Base-by-base conservation (phyloP, 2,329 filamentous ascomycete genomes). In the Chaetomium sp. region DNA sequence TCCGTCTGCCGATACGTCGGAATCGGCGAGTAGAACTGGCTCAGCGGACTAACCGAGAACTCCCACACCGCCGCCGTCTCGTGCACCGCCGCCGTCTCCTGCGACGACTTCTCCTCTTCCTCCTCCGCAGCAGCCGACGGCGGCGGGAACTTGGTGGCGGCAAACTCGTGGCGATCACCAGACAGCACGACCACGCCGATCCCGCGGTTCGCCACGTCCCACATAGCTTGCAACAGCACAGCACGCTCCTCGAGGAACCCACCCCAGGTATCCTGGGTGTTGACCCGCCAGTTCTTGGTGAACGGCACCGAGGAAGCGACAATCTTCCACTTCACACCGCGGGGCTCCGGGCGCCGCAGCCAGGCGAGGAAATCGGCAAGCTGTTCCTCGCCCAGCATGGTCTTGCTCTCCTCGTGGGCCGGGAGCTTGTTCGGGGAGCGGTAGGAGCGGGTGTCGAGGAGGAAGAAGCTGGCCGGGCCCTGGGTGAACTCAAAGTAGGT, bases 161-260 rank as follows among this genome's bases (percentile, higher is more conserved):
- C 94, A 69, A 97, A 97, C 70, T 99, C 94, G 68, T 99, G 94
- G n/a, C 94, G 79, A 67, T 99, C 94, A 0, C 94, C 94, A 12
- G 88, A 94, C 9, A 99, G 76, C 10, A 97, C 77, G 3, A 96
- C 79, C 6, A 97, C 85, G 32, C 91, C 89, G 5, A 87, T 76
- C 6, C 89, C 88, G 5, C 82, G 81, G 1, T 81, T 75, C n/a
- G 89, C 86, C 0, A 88, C 85, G 59, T 88, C 86, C 91, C 94
- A 97, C 82, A 96, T 96, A 2, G 89, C 88, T 69, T 96, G 87
- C 11, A 99, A 84, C 33, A 97, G 81, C 54, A 76, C 78, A 53
- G 79, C 81, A 12, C 94, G 85, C 74, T 99, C 94, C 49, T 79
- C 74, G 1, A 96, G 77, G 70, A 95, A 96, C 0, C 92, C 92